These are phyloP conservation scores for Endocarpon pusillum DNA, from an alignment of 495 filamentous ascomycete species.

Conservation along the genomic window DNA sequence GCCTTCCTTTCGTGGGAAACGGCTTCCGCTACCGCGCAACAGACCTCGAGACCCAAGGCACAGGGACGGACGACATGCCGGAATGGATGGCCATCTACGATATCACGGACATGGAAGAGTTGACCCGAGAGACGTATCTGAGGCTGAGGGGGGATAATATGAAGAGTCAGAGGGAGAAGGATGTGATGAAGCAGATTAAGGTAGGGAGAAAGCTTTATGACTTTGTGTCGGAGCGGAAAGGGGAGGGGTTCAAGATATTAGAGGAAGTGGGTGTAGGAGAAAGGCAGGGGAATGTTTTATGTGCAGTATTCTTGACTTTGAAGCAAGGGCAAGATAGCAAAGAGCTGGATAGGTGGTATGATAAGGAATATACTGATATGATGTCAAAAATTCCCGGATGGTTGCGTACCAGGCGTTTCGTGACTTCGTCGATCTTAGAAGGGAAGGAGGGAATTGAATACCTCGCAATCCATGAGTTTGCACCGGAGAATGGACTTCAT, in stretches of 20 bases:
- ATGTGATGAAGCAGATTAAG: slow-evolving; percentile 56
- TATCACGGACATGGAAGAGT: slow-evolving; percentile 50
- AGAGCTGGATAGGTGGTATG: slow-evolving; percentile 48
- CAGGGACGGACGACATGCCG: slow-evolving; percentile 23
- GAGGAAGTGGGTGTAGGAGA: slow-evolving; percentile 40
- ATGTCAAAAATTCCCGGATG: slow-evolving; percentile 58
- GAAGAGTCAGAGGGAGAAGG: slow-evolving; percentile 54
- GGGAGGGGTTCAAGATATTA: slow-evolving; percentile 33
- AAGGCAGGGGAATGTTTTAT: slow-evolving; percentile 40
- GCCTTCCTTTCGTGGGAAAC: slow-evolving; percentile 53
- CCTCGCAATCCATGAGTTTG: slow-evolving; percentile 55
- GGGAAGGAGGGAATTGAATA: slow-evolving; percentile 32
- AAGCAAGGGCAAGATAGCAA: slow-evolving; percentile 34
- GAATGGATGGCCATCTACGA: slow-evolving; percentile 69
- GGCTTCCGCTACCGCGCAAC: slow-evolving; percentile 60
- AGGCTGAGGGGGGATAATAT: slow-evolving; percentile 43
- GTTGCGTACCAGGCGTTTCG: slow-evolving; percentile 49
- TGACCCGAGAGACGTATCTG: slow-evolving; percentile 50
- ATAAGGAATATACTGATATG: slow-evolving; percentile 54
- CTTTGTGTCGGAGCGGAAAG: slow-evolving; percentile 34
- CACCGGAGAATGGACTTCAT: slow-evolving; percentile 41
- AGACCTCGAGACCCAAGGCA: slow-evolving; percentile 22
- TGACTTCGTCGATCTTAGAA: slow-evolving; percentile 35
- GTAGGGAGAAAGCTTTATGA: slow-evolving; percentile 55
- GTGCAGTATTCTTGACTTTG: slow-evolving; percentile 42